These are phyloP conservation scores for Pestalotiopsis sp. DNA, from an alignment of 2,329 filamentous ascomycete genomes.

Conservation along the genomic window DNA sequence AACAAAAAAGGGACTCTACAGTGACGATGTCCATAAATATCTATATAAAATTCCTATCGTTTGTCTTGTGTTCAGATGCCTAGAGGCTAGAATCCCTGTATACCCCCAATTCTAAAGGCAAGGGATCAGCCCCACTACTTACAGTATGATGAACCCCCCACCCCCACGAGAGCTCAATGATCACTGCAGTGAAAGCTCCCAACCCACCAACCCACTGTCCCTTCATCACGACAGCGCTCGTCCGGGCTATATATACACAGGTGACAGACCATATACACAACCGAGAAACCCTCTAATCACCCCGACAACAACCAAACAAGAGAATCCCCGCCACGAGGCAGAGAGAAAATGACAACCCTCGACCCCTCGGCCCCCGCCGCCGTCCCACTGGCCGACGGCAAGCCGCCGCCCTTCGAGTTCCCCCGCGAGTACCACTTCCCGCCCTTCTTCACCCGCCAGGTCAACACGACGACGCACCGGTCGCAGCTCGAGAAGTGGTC, in stretches of 20 bases:
- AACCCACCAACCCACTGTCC: background rate
- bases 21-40: too few species aligned
- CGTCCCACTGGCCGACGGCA: background rate
- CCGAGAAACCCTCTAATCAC: too few species aligned
- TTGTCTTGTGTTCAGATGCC: background rate
- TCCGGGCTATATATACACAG: background rate
- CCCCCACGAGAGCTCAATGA: background rate
- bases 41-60: too few species aligned
- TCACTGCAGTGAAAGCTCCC: background rate
- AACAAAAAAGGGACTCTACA: too few species aligned
- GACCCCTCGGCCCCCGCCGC: background rate
- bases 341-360: background rate
- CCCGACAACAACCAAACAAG: background rate
- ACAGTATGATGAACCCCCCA: too few species aligned
- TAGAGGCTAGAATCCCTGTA: background rate
- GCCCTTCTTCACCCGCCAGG: slow-evolving; percentile 83
- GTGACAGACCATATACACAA: too few species aligned
- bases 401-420: slow-evolving; percentile 50
- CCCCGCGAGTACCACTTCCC: slow-evolving; percentile 75
- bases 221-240: background rate
- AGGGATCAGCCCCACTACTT: background rate
- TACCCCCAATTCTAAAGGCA: background rate
- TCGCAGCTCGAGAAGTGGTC: slow-evolving; percentile 86
- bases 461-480: slow-evolving; percentile 72
- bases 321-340: background rate